Evolutionary conservation across 2,329 filamentous ascomycete genomes (phyloP).

Genomic region (Xylariaceae sp.): DNA sequence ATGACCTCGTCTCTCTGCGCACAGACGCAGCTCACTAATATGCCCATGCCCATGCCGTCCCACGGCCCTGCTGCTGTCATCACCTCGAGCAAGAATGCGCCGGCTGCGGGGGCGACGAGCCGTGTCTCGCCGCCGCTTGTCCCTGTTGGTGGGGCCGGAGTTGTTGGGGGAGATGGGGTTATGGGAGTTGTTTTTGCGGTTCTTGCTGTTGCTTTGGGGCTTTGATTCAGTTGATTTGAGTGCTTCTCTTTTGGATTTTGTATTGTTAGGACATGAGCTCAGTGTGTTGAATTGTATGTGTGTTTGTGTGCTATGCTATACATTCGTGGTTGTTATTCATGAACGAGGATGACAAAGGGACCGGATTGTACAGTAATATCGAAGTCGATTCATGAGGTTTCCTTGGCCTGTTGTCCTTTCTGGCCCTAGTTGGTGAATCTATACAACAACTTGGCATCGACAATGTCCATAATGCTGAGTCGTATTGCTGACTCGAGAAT

Average conservation of each 20-base stretch:
- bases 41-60: constrained; percentile 13
- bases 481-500: too few relatives aligned
- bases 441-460: too few relatives aligned
- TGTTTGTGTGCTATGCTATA: too few relatives aligned
- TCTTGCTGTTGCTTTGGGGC: constrained; percentile 10
- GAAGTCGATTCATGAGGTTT: too few relatives aligned
- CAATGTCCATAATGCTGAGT: too few relatives aligned
- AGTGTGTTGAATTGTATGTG: too few relatives aligned
- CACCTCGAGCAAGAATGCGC: background rate
- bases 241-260: background rate
- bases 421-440: too few relatives aligned
- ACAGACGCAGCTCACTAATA: background rate
- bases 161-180: background rate
- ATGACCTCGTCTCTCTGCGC: constrained; percentile 24
- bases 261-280: background rate
- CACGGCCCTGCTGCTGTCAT: background rate
- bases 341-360: too few relatives aligned
- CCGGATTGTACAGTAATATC: too few relatives aligned
- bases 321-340: too few relatives aligned
- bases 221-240: background rate
- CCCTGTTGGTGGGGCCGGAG: constrained; percentile 16
- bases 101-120: background rate
- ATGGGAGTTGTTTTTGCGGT: constrained; percentile 10
- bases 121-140: background rate
- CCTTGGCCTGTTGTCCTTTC: too few relatives aligned